Evolutionary conservation across 768 basidiomycete species (phyloP), one percentile per base, ranked within the genome.

Genomic region (Tephrocybe sp.): DNA sequence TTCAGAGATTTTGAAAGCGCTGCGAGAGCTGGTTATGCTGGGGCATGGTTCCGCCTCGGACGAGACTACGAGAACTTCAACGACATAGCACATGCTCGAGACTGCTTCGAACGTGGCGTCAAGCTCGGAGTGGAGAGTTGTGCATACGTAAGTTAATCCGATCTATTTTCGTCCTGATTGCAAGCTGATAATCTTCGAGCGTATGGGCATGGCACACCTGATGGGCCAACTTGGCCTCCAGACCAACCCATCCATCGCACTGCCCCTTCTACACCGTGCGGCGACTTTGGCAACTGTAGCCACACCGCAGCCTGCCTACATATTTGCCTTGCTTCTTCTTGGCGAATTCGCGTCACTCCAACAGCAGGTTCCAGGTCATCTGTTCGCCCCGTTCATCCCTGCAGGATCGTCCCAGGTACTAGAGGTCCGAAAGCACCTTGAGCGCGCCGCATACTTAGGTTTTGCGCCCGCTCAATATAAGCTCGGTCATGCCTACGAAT

Each of bases 11-110:
- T 90, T 61, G 95, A 98, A 64, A 71, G 75, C 1, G 84, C 91
- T 2, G 95, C 93, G 0, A 75, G 89, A 21, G 81, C 77, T 0
- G 94, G 95, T 0, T 88, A 84, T 56, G 71, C 76, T 3, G 71
- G 79, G n/a, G 91, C 91, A 0, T 98, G 96, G 95, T 97, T 94
- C 71, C 79, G 86, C 21, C 78, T 98, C 0, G 96, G 92, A 0
- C 73, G 93, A 15, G 95, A 96, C 54, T 97, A 98, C 62, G 95
- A 98, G 70, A 84, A 82, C 39, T 93, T 90, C 54, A 85, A 84
- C 20, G 93, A 98, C 64, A 45, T 78, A 1, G 57, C 67, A 0
- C 81, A 86, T 37, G 94, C 95, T 1, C 83, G 73, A 55, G 90
- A 92, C 23, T 95, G 93, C 65, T 97, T 93, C 62, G 88, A 92